A percentile compares a stretch with the other conserved stretches of the same genome.
phyloP scores from a whole-genome alignment of 1,284 basidiomycete genomes.

The Boletus semigastroideus region DNA sequence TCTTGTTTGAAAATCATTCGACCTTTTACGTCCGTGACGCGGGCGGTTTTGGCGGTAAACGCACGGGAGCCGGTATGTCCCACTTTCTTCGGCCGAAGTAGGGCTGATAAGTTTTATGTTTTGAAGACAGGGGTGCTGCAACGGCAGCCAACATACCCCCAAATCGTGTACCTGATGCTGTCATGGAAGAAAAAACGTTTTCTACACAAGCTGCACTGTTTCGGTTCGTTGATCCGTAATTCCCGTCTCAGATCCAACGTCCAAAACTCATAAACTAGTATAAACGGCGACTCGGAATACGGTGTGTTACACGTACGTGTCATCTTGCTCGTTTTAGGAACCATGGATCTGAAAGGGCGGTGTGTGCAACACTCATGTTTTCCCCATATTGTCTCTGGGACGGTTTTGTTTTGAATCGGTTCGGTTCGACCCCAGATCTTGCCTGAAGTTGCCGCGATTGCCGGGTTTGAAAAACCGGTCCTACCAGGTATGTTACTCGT shows the following conservation, averaged over 20 bases:
- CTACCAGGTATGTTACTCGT: conserved; percentile 52
- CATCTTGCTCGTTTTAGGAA: not conserved
- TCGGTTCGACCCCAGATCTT: conserved; percentile 62
- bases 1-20: conserved; percentile 91
- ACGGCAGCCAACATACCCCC: conserved; percentile 85
- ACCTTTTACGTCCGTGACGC: conserved; percentile 93
- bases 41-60: conserved; percentile 95
- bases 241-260: not conserved
- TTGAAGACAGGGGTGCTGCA: conserved; percentile 85
- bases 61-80: conserved; percentile 67
- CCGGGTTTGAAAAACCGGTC: conserved; percentile 93
- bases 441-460: conserved; percentile 91
- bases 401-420: not conserved
- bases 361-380: not conserved
- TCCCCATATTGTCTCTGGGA: not conserved
- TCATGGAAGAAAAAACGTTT: conserved; percentile 85
- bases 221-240: conserved; percentile 48
- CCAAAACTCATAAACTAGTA: conserved; percentile 37
- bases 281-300: conserved; percentile 73
- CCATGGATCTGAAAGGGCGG: conserved; percentile 7
- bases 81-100: conserved; percentile 1
- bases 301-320: conserved; percentile 84
- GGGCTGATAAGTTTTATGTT: not conserved
- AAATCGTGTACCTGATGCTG: conserved; percentile 79
- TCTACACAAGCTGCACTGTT: conserved; percentile 85